Evolutionary conservation across 257 asterid species (phyloP).

Genomic region (Anisodus tanguticus): DNA sequence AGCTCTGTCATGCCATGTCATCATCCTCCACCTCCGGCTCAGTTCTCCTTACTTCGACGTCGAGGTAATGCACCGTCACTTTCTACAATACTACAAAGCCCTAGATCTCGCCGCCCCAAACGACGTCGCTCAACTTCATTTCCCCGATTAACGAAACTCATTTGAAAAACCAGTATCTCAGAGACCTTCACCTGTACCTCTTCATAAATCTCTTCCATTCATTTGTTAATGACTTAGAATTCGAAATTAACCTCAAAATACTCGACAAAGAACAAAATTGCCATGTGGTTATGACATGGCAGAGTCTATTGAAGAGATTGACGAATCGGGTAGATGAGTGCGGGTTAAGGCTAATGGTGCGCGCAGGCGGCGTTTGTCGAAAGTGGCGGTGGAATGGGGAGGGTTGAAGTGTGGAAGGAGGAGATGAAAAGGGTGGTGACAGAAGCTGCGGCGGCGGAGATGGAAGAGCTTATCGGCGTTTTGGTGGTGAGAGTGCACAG

Average conservation of each 20-base stretch:
- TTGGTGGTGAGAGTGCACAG: too few relatives aligned
- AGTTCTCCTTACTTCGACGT: conserved; percentile 59
- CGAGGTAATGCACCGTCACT: conserved; percentile 72
- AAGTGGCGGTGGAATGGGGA: conserved; percentile 55
- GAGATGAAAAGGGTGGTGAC: conserved; percentile 41
- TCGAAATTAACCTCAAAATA: neutral
- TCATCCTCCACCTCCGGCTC: conserved; percentile 55
- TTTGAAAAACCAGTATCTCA: conserved; percentile 56
- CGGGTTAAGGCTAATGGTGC: conserved; percentile 86
- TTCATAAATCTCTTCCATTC: conserved; percentile 87
- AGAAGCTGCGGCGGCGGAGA: conserved; percentile 64
- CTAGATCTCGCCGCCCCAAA: conserved; percentile 70
- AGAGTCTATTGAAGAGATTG: conserved; percentile 40
- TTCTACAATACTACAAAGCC: conserved; percentile 65
- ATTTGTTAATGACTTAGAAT: conserved; percentile 53
- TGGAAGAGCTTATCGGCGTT: conserved; percentile 51
- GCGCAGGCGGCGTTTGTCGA: conserved; percentile 58
- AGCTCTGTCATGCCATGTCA: conserved; percentile 66
- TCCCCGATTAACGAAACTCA: conserved; percentile 73
- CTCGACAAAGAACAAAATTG: conserved; percentile 44
- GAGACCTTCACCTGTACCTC: conserved; percentile 85
- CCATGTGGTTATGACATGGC: conserved; percentile 65
- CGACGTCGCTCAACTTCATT: conserved; percentile 64
- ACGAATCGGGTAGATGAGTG: conserved; percentile 62
- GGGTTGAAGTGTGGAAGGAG: conserved; percentile 34